Percentiles rank a stretch among this genome's conserved stretches.
These are phyloP conservation scores for Lachnellula subtilissima DNA, from an alignment of 2,329 filamentous ascomycete genomes.

Conservation along the genomic window DNA sequence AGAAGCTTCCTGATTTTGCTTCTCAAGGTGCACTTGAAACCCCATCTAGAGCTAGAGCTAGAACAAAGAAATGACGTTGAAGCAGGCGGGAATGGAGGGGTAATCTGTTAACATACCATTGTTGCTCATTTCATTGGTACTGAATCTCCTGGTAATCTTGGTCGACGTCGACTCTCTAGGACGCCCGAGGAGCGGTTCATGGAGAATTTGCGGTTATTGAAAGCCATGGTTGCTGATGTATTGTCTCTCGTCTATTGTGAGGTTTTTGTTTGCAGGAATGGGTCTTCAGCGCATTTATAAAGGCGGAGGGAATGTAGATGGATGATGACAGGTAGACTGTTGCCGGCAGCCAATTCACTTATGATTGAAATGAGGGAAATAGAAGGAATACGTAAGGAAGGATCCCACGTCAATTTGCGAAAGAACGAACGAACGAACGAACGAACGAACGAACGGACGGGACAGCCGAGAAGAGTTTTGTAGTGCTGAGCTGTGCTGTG, in stretches of 20 bases:
- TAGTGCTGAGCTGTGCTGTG: too few species aligned
- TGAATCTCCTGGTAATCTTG: constrained; percentile 47
- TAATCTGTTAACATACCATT: constrained; percentile 47
- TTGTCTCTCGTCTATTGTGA: background rate
- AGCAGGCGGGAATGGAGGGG: constrained; percentile 1
- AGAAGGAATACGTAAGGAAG: background rate
- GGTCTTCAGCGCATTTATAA: background rate
- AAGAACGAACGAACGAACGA: background rate
- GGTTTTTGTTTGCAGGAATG: background rate
- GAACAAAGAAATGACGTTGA: background rate
- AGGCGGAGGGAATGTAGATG: too few species aligned
- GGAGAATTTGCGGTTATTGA: constrained; percentile 58
- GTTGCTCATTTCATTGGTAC: constrained; percentile 50
- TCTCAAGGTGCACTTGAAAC: too few species aligned
- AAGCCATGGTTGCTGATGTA: constrained; percentile 29
- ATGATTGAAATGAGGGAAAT: background rate
- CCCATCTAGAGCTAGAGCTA: too few species aligned
- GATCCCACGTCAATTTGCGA: background rate
- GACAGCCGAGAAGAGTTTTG: background rate
- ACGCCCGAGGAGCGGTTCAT: constrained; percentile 63
- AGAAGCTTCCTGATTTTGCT: too few species aligned
- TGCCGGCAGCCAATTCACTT: background rate
- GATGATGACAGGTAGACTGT: too few species aligned
- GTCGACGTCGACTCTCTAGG: constrained; percentile 44
- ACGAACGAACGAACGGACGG: background rate